Percentiles rank a stretch among this genome's conserved stretches.
phyloP scores from a whole-genome alignment of 164 flowering plant genomes.

The Piper betle region DNA sequence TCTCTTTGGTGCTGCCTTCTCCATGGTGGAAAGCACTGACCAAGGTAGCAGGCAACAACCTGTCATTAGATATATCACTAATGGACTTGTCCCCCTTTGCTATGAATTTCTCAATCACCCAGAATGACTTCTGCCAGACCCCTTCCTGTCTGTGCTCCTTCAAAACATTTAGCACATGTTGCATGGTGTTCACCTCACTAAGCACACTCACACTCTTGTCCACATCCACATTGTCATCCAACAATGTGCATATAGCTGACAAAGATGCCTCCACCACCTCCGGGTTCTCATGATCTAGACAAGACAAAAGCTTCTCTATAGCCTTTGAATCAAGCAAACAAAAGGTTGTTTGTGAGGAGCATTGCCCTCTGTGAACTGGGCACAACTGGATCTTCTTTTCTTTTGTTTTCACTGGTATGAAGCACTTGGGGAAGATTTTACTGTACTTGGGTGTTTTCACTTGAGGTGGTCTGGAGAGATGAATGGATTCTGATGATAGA shows the following conservation, averaged over 20 bases:
- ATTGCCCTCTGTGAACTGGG: conserved; percentile 58
- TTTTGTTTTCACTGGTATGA: conserved; percentile 21
- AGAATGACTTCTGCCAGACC: conserved; percentile 48
- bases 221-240: conserved; percentile 62
- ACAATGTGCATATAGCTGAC: conserved; percentile 51
- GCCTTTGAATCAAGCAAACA: conserved; percentile 62
- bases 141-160: conserved; percentile 42
- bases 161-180: conserved; percentile 41
- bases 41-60: conserved; percentile 39
- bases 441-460: conserved; percentile 22
- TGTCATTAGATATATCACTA: conserved; percentile 50
- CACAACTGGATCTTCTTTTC: conserved; percentile 25
- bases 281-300: conserved; percentile 47
- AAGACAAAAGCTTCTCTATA: conserved; percentile 41
- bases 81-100: conserved; percentile 30
- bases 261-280: conserved; percentile 66
- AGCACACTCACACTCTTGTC: conserved; percentile 44
- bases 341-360: conserved; percentile 60
- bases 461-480: conserved; percentile 40
- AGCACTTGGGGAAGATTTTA: conserved; percentile 21
- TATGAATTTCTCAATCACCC: conserved; percentile 63
- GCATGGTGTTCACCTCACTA: conserved; percentile 26
- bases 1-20: conserved; percentile 36
- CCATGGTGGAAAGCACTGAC: conserved; percentile 58
- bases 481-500: conserved; percentile 43